A percentile compares a stretch with the other conserved stretches of the same genome.
Evolutionary conservation across 1,284 basidiomycete species (phyloP).

Genomic region (Ceratobasidium sp.): DNA sequence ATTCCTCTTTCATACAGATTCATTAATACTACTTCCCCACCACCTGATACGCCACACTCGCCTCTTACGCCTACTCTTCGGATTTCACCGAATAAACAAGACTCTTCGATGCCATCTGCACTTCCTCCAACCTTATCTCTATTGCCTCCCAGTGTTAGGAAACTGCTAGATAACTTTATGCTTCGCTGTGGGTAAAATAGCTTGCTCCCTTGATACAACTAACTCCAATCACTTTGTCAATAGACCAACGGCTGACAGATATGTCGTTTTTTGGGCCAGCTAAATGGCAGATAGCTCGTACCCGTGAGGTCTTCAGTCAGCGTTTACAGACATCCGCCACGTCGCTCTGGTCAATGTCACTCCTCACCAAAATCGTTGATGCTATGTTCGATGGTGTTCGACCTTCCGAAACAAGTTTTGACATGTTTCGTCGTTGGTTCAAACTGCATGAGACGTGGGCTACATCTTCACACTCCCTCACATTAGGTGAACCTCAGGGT

Average conservation of each 20-base stretch:
- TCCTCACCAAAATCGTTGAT: conserved; percentile 5
- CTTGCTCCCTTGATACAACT: not conserved
- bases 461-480: not conserved
- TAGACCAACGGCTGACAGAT: not conserved
- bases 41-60: not conserved
- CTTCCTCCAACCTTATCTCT: not conserved
- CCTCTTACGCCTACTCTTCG: not conserved
- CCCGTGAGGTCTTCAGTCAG: not conserved
- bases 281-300: not conserved
- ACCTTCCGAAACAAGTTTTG: not conserved
- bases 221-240: not conserved
- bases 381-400: conserved; percentile 7
- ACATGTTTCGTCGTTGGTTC: conserved; percentile 5
- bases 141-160: not conserved
- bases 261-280: not conserved
- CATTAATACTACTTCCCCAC: not conserved
- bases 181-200: not conserved
- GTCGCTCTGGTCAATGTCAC: not conserved
- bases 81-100: no score
- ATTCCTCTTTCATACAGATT: not conserved
- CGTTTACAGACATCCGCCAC: not conserved
- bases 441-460: not conserved
- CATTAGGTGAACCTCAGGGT: not conserved
- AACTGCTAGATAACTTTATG: not conserved
- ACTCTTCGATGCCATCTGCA: not conserved